These are phyloP conservation scores for Stropharia rugosoannulata DNA, from an alignment of 768 basidiomycete genomes.

Conservation along the genomic window DNA sequence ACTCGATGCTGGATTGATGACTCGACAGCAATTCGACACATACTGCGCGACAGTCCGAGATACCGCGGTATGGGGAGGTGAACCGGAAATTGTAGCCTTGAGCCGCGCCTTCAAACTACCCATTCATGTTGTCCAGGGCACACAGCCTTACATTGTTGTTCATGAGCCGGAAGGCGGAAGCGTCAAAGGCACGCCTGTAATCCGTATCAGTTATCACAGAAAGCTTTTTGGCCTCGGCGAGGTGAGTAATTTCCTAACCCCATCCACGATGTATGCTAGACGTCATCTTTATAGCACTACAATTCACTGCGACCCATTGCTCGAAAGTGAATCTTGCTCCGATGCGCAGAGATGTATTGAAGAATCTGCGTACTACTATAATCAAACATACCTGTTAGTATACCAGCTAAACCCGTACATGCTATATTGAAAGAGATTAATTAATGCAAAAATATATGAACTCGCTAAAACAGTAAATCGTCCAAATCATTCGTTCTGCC, in stretches of 20 bases:
- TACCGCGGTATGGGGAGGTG: constrained; percentile 95
- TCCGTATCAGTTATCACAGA: constrained; percentile 88
- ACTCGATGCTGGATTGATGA: constrained; percentile 71
- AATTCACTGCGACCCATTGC: constrained; percentile 73
- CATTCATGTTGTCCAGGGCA: constrained; percentile 89
- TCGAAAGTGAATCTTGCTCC: constrained; percentile 7
- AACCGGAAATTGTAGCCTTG: constrained; percentile 93
- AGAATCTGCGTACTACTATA: background rate
- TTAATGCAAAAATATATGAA: constrained; percentile 3
- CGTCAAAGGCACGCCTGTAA: constrained; percentile 35
- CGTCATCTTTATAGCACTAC: constrained; percentile 61
- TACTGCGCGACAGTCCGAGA: constrained; percentile 81
- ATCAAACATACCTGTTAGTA: background rate
- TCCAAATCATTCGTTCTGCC: constrained; percentile 52
- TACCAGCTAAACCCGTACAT: background rate
- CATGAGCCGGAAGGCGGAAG: constrained; percentile 56
- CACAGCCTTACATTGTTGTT: constrained; percentile 77
- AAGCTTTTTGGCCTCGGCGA: constrained; percentile 96
- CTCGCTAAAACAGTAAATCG: constrained; percentile 61
- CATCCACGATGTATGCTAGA: background rate
- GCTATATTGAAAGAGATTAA: constrained; percentile 8
- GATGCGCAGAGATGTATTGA: background rate
- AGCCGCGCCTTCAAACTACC: constrained; percentile 78
- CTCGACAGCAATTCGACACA: constrained; percentile 53
- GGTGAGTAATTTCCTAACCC: constrained; percentile 44